Evolutionary conservation across 257 asterid species (phyloP).

Genomic region (Solanum ossicruentum): DNA sequence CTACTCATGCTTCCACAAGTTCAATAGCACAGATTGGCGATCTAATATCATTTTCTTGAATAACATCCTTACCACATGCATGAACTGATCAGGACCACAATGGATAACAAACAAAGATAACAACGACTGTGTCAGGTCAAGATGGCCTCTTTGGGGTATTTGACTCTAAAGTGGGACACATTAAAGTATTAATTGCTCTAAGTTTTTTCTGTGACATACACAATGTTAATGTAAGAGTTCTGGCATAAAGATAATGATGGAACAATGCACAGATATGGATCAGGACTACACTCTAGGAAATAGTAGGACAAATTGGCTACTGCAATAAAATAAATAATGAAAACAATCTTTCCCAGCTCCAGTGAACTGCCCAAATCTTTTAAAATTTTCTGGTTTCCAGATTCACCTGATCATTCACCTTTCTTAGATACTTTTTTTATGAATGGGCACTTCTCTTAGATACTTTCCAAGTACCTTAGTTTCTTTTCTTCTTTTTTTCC

Average conservation of each 20-base stretch:
- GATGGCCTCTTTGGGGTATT: neutral
- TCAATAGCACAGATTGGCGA: constrained; percentile 6
- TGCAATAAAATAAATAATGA: neutral
- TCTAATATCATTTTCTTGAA: neutral
- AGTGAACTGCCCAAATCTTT: neutral
- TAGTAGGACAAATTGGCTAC: neutral
- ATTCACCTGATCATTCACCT: neutral
- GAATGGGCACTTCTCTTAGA: neutral
- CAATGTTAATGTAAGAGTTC: neutral
- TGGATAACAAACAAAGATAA: neutral
- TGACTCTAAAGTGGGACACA: neutral
- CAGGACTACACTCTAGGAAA: neutral
- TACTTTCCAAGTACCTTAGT: too few relatives aligned
- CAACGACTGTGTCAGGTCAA: neutral
- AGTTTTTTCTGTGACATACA: neutral
- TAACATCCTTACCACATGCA: constrained; percentile 2
- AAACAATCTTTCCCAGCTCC: neutral
- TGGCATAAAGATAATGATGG: neutral
- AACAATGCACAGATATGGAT: neutral
- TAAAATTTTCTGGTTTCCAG: neutral
- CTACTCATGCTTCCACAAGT: constrained; percentile 11
- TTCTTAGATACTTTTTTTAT: neutral
- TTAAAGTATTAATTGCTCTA: neutral
- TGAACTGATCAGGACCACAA: neutral
- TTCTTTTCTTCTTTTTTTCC: neutral